These are phyloP conservation scores for Cercospora sp. DNA, from an alignment of 2,329 filamentous ascomycete species.

Conservation along the genomic window DNA sequence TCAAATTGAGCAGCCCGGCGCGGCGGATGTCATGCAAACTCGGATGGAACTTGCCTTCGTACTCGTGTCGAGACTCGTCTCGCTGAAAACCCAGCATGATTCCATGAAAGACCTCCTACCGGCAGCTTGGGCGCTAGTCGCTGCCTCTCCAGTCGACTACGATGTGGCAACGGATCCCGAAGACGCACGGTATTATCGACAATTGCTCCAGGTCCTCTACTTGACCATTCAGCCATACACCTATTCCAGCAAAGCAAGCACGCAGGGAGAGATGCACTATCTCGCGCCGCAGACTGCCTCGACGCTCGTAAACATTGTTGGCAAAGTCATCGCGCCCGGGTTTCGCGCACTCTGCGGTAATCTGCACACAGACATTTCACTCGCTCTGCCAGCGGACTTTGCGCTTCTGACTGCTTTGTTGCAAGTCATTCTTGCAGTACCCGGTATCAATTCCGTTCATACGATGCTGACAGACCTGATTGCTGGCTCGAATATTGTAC, in stretches of 20 bases:
- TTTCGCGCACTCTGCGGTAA: constrained; percentile 79
- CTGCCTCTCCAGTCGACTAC: constrained; percentile 57
- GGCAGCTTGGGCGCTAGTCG: constrained; percentile 62
- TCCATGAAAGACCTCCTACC: constrained; percentile 58
- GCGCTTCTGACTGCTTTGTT: constrained; percentile 83
- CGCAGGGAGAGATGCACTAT: constrained; percentile 21
- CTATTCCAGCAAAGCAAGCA: constrained; percentile 23
- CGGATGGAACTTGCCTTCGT: constrained; percentile 80
- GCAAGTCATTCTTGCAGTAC: constrained; percentile 78
- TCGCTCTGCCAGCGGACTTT: constrained; percentile 69
- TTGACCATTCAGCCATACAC: constrained; percentile 70
- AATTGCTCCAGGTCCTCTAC: constrained; percentile 80
- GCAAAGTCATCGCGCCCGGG: constrained; percentile 74
- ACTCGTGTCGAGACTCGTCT: constrained; percentile 75
- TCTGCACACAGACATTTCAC: constrained; percentile 61
- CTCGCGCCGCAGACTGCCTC: constrained; percentile 47
- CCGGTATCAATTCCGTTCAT: constrained; percentile 63
- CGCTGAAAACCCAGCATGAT: constrained; percentile 49
- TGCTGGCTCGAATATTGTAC: constrained; percentile 65
- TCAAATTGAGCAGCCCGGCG: constrained; percentile 76
- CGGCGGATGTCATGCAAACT: constrained; percentile 71
- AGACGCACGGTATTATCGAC: constrained; percentile 73
- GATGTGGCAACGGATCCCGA: constrained; percentile 59
- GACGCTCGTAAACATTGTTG: constrained; percentile 75
- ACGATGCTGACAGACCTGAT: constrained; percentile 50